Percentiles rank a stretch among this genome's conserved stretches.
phyloP scores from a whole-genome alignment of 2,329 filamentous ascomycete species.

The Pseudogymnoascus sp. region DNA sequence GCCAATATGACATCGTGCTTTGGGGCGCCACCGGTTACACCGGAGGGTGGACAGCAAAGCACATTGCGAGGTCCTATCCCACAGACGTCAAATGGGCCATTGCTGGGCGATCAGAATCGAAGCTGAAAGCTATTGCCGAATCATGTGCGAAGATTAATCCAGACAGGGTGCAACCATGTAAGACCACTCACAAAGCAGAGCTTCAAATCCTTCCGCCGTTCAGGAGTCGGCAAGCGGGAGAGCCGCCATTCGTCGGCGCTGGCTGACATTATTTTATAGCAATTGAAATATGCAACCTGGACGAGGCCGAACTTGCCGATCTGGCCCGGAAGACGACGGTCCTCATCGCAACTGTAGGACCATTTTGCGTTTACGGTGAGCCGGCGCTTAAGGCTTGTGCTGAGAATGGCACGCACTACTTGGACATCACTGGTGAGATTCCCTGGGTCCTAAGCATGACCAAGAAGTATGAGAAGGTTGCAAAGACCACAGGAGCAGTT shows the following conservation, averaged over 20 bases:
- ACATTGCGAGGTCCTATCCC: conserved; percentile 62
- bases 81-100: conserved; percentile 81
- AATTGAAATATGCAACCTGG: conserved; percentile 45
- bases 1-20: conserved; percentile 55
- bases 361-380: conserved; percentile 50
- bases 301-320: conserved; percentile 36
- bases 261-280: conserved; percentile 27
- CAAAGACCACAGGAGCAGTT: conserved; percentile 46
- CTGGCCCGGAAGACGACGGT: conserved; percentile 49
- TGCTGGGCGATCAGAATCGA: conserved; percentile 69
- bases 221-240: neutral
- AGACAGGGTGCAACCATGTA: conserved; percentile 64
- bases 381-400: conserved; percentile 53
- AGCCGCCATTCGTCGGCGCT: neutral
- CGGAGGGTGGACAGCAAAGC: conserved; percentile 65
- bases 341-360: conserved; percentile 51
- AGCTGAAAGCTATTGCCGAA: conserved; percentile 60
- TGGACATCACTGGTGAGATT: conserved; percentile 55
- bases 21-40: conserved; percentile 75
- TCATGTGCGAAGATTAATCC: conserved; percentile 59
- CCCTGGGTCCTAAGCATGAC: conserved; percentile 53
- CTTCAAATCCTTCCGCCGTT: neutral
- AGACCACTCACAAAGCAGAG: conserved; percentile 16
- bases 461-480: conserved; percentile 45
- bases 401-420: conserved; percentile 54